Evolutionary conservation across 2,329 filamentous ascomycete species (phyloP).

Genomic region (Pseudogymnoascus sp.): DNA sequence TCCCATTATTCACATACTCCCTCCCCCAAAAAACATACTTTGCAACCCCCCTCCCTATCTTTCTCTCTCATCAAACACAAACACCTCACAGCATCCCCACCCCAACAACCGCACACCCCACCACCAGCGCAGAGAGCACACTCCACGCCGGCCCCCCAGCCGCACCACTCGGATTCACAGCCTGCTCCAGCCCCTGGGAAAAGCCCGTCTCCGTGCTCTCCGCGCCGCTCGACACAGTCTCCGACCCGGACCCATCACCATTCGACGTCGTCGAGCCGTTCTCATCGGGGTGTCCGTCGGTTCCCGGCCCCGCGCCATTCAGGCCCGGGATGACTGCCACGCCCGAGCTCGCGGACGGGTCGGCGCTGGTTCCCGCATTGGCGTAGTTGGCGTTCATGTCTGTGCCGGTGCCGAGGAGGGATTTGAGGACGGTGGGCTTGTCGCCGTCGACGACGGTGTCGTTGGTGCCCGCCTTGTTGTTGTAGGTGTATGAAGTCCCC

Average conservation of each 20-base stretch:
- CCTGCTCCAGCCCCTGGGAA: not conserved
- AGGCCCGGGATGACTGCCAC: constrained; percentile 47
- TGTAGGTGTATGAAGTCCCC: constrained; percentile 71
- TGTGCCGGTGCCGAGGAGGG: constrained; percentile 72
- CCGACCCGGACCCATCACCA: not conserved
- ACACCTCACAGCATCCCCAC: not conserved
- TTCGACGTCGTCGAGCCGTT: not conserved
- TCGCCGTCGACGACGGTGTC: constrained; percentile 69
- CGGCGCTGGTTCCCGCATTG: constrained; percentile 23
- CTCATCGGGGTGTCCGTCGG: constrained; percentile 13
- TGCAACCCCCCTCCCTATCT: no score
- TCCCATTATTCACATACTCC: no score
- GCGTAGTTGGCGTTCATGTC: constrained; percentile 53
- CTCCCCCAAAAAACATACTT: no score
- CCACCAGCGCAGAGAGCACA: not conserved
- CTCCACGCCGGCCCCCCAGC: not conserved
- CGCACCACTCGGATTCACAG: not conserved
- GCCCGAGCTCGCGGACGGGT: constrained; percentile 12
- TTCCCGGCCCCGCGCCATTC: constrained; percentile 41
- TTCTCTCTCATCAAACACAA: not conserved
- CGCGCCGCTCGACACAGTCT: not conserved
- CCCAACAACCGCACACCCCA: not conserved
- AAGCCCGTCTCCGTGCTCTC: not conserved
- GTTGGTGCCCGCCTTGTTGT: constrained; percentile 58
- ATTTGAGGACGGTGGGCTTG: constrained; percentile 68